These are phyloP conservation scores for Dothistroma pini DNA, from an alignment of 2,329 filamentous ascomycete species.

Conservation along the genomic window DNA sequence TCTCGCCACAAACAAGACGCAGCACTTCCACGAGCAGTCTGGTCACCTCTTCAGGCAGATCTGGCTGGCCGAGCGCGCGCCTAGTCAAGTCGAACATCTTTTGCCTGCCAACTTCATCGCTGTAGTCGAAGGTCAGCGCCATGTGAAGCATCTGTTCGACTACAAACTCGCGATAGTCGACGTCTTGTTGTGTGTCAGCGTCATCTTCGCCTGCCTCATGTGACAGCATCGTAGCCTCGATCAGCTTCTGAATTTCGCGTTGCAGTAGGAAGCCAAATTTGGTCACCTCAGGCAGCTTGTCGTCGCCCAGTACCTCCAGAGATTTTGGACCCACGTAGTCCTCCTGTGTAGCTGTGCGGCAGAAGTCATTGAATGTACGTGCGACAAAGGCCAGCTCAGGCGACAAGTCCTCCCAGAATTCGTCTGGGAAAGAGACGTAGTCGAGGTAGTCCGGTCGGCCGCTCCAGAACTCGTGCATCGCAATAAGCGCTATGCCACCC, in stretches of 20 bases:
- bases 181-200: slow-evolving; percentile 63
- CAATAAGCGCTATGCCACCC: slow-evolving; percentile 84
- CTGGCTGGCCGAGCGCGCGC: slow-evolving; percentile 77
- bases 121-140: slow-evolving; percentile 87
- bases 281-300: slow-evolving; percentile 93
- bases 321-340: slow-evolving; percentile 60
- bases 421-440: slow-evolving; percentile 62
- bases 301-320: slow-evolving; percentile 72
- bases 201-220: slow-evolving; percentile 52
- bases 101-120: slow-evolving; percentile 89
- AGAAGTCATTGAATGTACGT: slow-evolving; percentile 92
- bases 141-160: slow-evolving; percentile 94
- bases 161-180: slow-evolving; percentile 88
- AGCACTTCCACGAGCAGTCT: slow-evolving; percentile 81
- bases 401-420: slow-evolving; percentile 75
- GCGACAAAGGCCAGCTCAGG: slow-evolving; percentile 88
- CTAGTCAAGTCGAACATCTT: slow-evolving; percentile 94
- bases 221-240: slow-evolving; percentile 60
- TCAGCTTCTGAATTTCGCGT: slow-evolving; percentile 67
- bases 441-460: slow-evolving; percentile 80
- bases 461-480: slow-evolving; percentile 96
- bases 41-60: slow-evolving; percentile 88
- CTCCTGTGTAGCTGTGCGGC: slow-evolving; percentile 51
- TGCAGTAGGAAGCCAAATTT: slow-evolving; percentile 84
- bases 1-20: slow-evolving; percentile 74